Percentiles rank a stretch among this genome's conserved stretches.
Evolutionary conservation across 2,329 filamentous ascomycete species (phyloP).

Genomic region (Claviceps fusiformis): DNA sequence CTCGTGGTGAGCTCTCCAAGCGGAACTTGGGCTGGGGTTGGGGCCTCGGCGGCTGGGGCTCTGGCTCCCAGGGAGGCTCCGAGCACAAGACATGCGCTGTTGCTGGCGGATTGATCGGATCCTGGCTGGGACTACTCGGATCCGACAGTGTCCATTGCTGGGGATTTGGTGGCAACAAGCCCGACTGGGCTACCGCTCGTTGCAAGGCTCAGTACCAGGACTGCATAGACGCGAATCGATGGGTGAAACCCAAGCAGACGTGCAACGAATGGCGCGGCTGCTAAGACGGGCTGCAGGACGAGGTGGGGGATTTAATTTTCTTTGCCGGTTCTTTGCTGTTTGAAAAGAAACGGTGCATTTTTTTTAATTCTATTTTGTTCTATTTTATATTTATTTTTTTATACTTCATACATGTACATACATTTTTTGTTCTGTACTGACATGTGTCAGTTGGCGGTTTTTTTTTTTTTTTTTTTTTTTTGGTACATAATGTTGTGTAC

Average conservation of each 20-base stretch:
- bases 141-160: conserved; percentile 10
- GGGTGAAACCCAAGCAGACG: conserved; percentile 22
- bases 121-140: conserved; percentile 6
- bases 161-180: conserved; percentile 18
- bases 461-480: no score
- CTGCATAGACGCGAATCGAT: conserved; percentile 30
- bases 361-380: background rate
- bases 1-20: conserved; percentile 11
- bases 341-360: background rate
- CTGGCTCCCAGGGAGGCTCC: background rate
- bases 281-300: conserved; percentile 1
- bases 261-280: conserved; percentile 25
- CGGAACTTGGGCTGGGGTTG: conserved; percentile 2
- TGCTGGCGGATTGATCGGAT: background rate
- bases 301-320: background rate
- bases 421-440: background rate
- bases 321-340: background rate
- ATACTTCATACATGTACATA: background rate
- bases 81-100: conserved; percentile 4
- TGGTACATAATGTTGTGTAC: background rate
- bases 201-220: conserved; percentile 37
- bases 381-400: background rate
- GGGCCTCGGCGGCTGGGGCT: background rate
- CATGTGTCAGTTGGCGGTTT: background rate
- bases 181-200: conserved; percentile 22